Conservation (phyloP, 2,329 filamentous ascomycete species). For the Colletotrichum tropicale region DNA sequence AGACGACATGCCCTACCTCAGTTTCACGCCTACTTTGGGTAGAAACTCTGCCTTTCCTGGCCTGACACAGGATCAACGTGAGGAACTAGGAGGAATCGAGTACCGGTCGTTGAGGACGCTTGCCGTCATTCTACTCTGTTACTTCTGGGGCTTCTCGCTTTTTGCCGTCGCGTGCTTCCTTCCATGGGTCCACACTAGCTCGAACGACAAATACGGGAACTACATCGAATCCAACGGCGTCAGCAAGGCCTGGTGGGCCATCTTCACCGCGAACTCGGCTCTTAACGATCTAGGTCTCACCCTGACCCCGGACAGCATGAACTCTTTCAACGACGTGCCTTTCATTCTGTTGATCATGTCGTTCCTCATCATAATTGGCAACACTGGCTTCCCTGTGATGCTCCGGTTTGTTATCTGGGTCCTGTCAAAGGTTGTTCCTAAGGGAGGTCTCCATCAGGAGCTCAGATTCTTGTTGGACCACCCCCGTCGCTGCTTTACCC, state of each 20-base stretch:
- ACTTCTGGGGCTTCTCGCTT: conserved; percentile 84
- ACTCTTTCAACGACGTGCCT: conserved; percentile 79
- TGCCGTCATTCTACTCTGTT: conserved; percentile 75
- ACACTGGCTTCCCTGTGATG: conserved; percentile 95
- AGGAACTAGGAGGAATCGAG: conserved; percentile 95
- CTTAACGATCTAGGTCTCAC: conserved; percentile 97
- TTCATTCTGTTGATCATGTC: conserved; percentile 78
- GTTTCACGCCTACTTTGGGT: conserved; percentile 89
- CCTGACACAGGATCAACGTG: conserved; percentile 86
- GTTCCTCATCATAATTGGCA: conserved; percentile 92
- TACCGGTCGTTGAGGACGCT: conserved; percentile 91
- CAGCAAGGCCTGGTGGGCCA: conserved; percentile 83
- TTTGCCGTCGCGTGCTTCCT: conserved; percentile 75
- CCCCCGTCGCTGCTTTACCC: conserved; percentile 92
- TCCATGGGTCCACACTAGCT: conserved; percentile 75
- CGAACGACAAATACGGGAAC: conserved; percentile 61
- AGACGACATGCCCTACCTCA: conserved; percentile 84
- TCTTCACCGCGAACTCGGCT: conserved; percentile 86
- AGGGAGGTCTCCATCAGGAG: conserved; percentile 84
- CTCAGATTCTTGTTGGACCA: conserved; percentile 91
- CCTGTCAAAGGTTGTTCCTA: conserved; percentile 69
- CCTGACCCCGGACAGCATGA: conserved; percentile 92
- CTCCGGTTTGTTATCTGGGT: conserved; percentile 92
- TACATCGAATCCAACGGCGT: conserved; percentile 68
- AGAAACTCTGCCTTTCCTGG: conserved; percentile 93